phyloP scores from a whole-genome alignment of 73 alveolate species.

The Blepharisma stoltei region DNA sequence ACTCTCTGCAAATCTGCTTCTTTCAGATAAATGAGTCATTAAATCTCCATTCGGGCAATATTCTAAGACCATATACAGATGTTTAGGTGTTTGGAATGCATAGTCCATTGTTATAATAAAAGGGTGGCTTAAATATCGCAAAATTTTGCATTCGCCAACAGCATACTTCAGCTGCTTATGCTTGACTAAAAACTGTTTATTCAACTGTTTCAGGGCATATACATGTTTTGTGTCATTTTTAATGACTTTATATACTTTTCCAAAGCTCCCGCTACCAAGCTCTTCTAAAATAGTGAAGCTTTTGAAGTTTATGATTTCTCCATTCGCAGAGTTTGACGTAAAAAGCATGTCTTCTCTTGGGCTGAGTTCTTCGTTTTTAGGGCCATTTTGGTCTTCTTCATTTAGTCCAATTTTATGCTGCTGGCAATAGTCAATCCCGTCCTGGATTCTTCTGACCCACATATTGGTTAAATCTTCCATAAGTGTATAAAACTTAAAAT shows the following conservation, averaged over 20 bases:
- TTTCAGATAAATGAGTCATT: constrained; percentile 64
- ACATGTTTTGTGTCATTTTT: constrained; percentile 71
- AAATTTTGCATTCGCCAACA: constrained; percentile 75
- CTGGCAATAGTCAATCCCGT: constrained; percentile 23
- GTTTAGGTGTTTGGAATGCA: constrained; percentile 85
- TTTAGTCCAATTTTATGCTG: neutral
- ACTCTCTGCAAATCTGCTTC: constrained; percentile 8
- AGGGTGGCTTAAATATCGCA: constrained; percentile 74
- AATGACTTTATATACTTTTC: constrained; percentile 88
- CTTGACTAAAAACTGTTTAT: constrained; percentile 70
- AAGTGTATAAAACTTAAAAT: constrained; percentile 5
- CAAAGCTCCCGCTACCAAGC: constrained; percentile 86
- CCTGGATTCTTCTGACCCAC: neutral
- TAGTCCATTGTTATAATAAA: constrained; percentile 75
- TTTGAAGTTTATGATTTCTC: constrained; percentile 1
- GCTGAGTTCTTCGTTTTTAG: neutral
- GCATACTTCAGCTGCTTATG: constrained; percentile 70
- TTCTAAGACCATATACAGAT: constrained; percentile 91
- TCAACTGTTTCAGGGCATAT: constrained; percentile 84
- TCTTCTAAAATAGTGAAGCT: constrained; percentile 52
- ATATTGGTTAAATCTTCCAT: neutral
- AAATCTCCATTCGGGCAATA: constrained; percentile 95
- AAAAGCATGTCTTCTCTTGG: neutral
- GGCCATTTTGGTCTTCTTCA: neutral
- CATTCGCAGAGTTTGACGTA: neutral